These are phyloP conservation scores for Colletotrichum sp. DNA, from an alignment of 2,329 filamentous ascomycete genomes.

Conservation along the genomic window DNA sequence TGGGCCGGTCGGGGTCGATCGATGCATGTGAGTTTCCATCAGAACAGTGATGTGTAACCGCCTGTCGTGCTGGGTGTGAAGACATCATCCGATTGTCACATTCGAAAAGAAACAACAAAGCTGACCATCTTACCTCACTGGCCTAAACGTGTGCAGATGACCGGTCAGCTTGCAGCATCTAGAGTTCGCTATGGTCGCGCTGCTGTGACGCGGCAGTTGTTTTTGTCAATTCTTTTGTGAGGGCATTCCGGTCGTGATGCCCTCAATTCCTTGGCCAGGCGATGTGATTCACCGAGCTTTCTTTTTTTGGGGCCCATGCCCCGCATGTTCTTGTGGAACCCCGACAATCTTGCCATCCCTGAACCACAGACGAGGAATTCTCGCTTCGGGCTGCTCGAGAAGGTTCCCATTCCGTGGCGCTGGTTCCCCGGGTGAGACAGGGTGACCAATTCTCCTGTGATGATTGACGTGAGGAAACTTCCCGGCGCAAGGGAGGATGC, in stretches of 20 bases:
- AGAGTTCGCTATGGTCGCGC: not conserved
- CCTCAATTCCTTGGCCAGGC: not conserved
- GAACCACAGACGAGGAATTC: not conserved
- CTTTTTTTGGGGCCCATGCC: not conserved
- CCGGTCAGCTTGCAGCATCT: not conserved
- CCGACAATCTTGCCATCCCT: not conserved
- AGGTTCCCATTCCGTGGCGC: constrained; percentile 16
- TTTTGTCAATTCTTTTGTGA: not conserved
- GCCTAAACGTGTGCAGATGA: not conserved
- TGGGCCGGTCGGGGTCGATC: not conserved
- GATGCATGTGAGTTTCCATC: not conserved
- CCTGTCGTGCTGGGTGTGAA: not conserved
- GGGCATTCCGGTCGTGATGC: not conserved
- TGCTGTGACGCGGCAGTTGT: not conserved
- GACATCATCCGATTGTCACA: not conserved
- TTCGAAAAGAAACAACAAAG: not conserved
- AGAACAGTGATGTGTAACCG: not conserved
- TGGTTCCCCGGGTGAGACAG: constrained; percentile 7
- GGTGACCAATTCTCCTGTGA: not conserved
- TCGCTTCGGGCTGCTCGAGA: not conserved
- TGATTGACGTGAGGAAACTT: not conserved
- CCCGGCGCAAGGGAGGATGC: not conserved
- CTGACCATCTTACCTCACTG: not conserved
- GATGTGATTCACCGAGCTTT: not conserved
- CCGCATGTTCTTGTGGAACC: constrained; percentile 9